Base-by-base conservation (phyloP, 1,139 yeast genomes). In the Candida glucosophila region DNA sequence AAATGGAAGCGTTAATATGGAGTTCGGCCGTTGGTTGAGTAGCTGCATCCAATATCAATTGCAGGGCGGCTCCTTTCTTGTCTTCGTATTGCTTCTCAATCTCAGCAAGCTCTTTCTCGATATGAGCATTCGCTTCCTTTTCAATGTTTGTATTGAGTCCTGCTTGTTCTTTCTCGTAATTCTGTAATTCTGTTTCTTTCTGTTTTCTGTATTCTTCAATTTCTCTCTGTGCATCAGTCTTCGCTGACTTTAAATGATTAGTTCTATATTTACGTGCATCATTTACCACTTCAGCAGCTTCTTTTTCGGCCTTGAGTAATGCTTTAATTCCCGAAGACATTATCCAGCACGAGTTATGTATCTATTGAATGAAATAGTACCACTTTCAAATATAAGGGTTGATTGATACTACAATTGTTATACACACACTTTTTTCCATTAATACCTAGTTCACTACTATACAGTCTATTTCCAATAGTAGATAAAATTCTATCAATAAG, bases 281-380 rank as follows among this genome's bases (percentile, higher is more conserved):
- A 43, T 86, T 73, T 38, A 90, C 97, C 39, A 88, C 82, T 46
- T 79, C 92, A 41, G 93, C 96, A 13, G 98, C 98, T 47, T 85
- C 92, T 60, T 82, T 85, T 63, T 90, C 98, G 31, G 97, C 94
- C 66, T 78, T 54, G 32, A 55, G 52, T 29, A 55, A 52, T 29
- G 58, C 55, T 46, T 55, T 60, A 30, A 55, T 54, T 26, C 61
- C 61, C 24, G 59, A 51, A 19, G 60, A 54, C 60, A 54, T 54
- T 19, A n/a, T n/a, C n/a, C n/a, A n/a, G n/a, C n/a, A n/a, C n/a
- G n/a, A n/a, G n/a, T n/a, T n/a, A n/a, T n/a, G n/a, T n/a, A n/a
- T n/a, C n/a, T n/a, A n/a, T n/a, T n/a, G n/a, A n/a, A n/a, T n/a
- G n/a, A n/a, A n/a, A n/a, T n/a, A n/a, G n/a, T n/a, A n/a, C n/a